Conservation (phyloP, 768 basidiomycete species). For the Tylopilus plumbeoviolaceoides region DNA sequence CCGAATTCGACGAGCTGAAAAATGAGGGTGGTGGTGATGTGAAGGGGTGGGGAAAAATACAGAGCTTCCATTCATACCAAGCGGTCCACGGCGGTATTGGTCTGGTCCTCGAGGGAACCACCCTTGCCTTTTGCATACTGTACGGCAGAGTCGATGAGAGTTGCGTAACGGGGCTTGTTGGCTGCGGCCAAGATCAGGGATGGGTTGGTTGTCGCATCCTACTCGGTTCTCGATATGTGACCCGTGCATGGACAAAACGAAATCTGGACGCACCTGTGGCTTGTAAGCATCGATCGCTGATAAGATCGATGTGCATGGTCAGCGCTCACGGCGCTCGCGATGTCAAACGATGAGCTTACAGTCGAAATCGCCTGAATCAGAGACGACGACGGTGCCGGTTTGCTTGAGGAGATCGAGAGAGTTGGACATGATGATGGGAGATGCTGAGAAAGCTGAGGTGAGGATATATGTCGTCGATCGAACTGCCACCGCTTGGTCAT, state of each 20-base stretch:
- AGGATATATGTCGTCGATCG: conserved; percentile 13
- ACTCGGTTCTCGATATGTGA: conserved; percentile 14
- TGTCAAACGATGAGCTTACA: conserved; percentile 36
- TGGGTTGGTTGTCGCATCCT: conserved; percentile 99
- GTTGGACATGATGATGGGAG: conserved; percentile 59
- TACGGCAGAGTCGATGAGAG: conserved; percentile 74
- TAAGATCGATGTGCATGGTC: conserved; percentile 24
- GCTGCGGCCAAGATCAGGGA: conserved; percentile 92
- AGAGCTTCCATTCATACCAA: conserved; percentile 53
- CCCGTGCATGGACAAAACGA: conserved; percentile 5
- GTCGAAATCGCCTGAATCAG: conserved; percentile 96
- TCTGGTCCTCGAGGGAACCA: conserved; percentile 68
- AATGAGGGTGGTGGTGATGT: conserved; percentile 15
- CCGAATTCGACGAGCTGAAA: conserved; percentile 96
- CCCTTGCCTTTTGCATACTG: conserved; percentile 77
- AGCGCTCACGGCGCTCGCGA: conserved; percentile 17
- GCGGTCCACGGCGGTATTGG: conserved; percentile 80
- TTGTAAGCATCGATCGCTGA: conserved; percentile 94
- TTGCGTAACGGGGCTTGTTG: conserved; percentile 81
- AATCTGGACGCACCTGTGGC: conserved; percentile 60
- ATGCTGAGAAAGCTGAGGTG: background rate
- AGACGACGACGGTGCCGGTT: conserved; percentile 94
- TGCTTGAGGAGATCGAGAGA: conserved; percentile 83
- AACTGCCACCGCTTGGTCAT: conserved; percentile 22
- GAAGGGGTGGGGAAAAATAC: conserved; percentile 4